A percentile compares a stretch with the other conserved stretches of the same genome.
Conservation (phyloP, 441 rosid species). For the Populus hybrid region DNA sequence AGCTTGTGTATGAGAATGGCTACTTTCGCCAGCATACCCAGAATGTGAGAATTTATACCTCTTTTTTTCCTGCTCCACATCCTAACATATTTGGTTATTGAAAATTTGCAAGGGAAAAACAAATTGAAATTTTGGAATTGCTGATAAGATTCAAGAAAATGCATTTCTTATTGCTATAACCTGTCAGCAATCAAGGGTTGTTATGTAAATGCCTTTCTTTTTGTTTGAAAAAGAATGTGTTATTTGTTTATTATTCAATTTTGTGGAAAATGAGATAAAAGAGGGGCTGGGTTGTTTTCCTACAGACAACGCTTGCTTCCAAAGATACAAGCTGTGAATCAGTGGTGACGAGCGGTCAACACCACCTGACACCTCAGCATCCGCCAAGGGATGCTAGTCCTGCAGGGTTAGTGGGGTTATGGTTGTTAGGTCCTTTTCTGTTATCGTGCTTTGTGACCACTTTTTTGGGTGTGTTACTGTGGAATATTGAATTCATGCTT, state of each 20-base stretch:
- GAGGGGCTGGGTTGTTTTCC: slow-evolving; percentile 22
- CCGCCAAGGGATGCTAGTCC: slow-evolving; percentile 99
- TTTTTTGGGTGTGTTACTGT: slow-evolving; percentile 18
- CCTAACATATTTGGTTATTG: not conserved
- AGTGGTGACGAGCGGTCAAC: slow-evolving; percentile 95
- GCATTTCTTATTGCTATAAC: not conserved
- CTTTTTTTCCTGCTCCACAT: not conserved
- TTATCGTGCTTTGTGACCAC: slow-evolving; percentile 28
- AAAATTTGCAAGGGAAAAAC: not conserved
- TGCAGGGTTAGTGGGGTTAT: slow-evolving; percentile 89
- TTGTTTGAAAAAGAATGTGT: not conserved
- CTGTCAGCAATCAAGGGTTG: slow-evolving; percentile 6
- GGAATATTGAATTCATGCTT: slow-evolving; percentile 27
- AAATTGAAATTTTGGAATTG: slow-evolving; percentile 3
- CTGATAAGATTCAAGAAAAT: not conserved
- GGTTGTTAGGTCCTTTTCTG: slow-evolving; percentile 44
- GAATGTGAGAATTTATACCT: slow-evolving; percentile 49
- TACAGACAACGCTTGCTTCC: slow-evolving; percentile 84
- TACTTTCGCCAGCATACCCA: slow-evolving; percentile 91
- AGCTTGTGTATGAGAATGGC: slow-evolving; percentile 92
- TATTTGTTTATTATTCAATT: not conserved
- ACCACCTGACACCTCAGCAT: slow-evolving; percentile 90
- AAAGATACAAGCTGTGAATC: slow-evolving; percentile 99
- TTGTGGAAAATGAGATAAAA: slow-evolving; percentile 17
- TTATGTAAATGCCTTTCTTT: not conserved